Conservation (phyloP, 148 eudicot genomes). For the Camellia sinensis region DNA sequence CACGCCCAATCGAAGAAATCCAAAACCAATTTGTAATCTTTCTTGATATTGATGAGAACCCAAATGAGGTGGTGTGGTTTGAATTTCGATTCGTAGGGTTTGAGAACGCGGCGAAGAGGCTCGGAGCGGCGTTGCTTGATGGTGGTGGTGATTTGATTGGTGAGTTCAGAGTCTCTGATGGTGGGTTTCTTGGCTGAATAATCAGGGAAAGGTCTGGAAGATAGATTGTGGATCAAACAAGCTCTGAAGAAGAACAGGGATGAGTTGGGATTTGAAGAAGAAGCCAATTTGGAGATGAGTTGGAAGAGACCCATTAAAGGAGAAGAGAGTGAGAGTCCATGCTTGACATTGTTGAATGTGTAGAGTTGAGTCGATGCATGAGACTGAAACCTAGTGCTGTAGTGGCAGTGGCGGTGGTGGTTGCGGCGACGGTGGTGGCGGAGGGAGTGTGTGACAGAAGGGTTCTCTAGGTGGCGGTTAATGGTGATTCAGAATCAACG, state of each 20-base stretch:
- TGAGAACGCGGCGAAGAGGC: conserved; percentile 51
- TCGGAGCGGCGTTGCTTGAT: conserved; percentile 65
- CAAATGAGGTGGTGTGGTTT: conserved; percentile 69
- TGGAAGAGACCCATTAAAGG: neutral
- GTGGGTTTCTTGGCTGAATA: conserved; percentile 71
- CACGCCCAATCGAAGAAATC: conserved; percentile 75
- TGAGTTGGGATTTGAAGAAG: conserved; percentile 14
- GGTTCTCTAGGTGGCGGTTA: too few species aligned
- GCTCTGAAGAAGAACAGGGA: conserved; percentile 12
- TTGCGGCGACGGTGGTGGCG: too few species aligned
- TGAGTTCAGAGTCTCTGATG: conserved; percentile 64
- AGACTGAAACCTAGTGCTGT: too few species aligned
- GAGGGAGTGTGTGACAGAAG: too few species aligned
- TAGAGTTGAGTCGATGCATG: too few species aligned
- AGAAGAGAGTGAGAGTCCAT: too few species aligned
- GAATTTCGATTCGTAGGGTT: conserved; percentile 63
- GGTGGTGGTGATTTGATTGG: conserved; percentile 54
- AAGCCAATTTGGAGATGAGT: neutral
- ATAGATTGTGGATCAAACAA: conserved; percentile 23
- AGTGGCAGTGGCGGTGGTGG: too few species aligned
- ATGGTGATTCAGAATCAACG: too few species aligned
- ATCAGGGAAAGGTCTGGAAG: conserved; percentile 67
- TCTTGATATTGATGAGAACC: conserved; percentile 71
- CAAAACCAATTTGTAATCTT: conserved; percentile 56
- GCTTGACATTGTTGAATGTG: too few species aligned